Conservation (phyloP, 2,329 filamentous ascomycete species). For the Cladosporium sp. region DNA sequence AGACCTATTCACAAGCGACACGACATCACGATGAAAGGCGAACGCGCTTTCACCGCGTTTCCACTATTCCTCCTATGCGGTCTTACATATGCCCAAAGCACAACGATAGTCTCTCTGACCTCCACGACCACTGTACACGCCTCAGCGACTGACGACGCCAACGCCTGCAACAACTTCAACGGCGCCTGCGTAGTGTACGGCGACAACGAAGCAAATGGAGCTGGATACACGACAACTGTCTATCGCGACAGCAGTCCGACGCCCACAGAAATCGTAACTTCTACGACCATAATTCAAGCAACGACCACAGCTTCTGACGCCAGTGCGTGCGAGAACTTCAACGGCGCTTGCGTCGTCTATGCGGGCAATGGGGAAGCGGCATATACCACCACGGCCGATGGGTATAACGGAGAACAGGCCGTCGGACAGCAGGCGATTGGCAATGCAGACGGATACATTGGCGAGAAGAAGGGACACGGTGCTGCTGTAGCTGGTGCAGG, state of each 20-base stretch:
- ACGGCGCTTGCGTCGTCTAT: conserved; percentile 3
- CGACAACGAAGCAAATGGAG: not conserved
- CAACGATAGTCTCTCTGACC: conserved; percentile 2
- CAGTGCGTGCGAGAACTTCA: not conserved
- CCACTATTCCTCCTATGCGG: not conserved
- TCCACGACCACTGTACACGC: conserved; percentile 5
- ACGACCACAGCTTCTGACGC: conserved; percentile 2
- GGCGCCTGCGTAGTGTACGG: conserved; percentile 8
- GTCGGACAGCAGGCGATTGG: not conserved
- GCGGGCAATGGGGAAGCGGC: not conserved
- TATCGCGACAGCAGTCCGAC: not conserved
- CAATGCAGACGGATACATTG: conserved; percentile 7
- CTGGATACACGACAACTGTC: not conserved
- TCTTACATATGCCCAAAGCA: not conserved
- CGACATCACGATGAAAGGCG: not conserved
- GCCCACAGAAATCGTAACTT: not conserved
- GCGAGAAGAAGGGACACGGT: not conserved
- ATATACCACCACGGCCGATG: not conserved
- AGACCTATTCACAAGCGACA: not conserved
- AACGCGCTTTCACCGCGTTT: not conserved
- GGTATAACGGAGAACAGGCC: not conserved
- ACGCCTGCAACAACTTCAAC: conserved; percentile 6
- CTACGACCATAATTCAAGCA: not conserved
- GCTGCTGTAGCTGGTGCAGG: not conserved
- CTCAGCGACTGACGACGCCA: not conserved